A percentile compares a stretch with the other conserved stretches of the same genome.
Evolutionary conservation across 2,329 filamentous ascomycete genomes (phyloP).

Genomic region (Apiospora malaysiana): DNA sequence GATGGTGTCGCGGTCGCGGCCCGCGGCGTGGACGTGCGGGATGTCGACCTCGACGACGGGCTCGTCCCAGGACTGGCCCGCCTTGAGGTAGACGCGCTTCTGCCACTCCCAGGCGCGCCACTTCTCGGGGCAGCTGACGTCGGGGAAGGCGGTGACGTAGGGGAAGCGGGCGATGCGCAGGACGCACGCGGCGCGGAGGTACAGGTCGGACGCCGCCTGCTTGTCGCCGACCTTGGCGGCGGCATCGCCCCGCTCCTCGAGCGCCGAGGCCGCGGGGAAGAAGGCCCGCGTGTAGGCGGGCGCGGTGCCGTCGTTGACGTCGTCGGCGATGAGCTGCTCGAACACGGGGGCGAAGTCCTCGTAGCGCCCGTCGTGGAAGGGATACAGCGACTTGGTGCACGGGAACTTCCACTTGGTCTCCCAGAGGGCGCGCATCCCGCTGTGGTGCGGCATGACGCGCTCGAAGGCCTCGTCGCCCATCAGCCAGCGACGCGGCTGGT

Average conservation of each 20-base stretch:
- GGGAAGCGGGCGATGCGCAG: conserved; percentile 78
- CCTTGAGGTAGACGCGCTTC: conserved; percentile 68
- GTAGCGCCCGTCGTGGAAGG: conserved; percentile 74
- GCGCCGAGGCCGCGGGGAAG: conserved; percentile 63
- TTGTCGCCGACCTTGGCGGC: conserved; percentile 51
- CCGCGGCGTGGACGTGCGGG: conserved; percentile 58
- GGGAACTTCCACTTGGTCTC: conserved; percentile 78
- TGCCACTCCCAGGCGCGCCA: conserved; percentile 69
- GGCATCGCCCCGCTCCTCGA: conserved; percentile 59
- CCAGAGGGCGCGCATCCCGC: conserved; percentile 69
- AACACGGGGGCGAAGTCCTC: conserved; percentile 76
- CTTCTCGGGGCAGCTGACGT: conserved; percentile 53
- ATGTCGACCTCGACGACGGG: conserved; percentile 68
- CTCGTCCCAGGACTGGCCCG: conserved; percentile 56
- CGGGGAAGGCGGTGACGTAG: conserved; percentile 50
- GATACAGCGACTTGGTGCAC: conserved; percentile 68
- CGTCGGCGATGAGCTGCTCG: conserved; percentile 61
- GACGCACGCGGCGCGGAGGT: conserved; percentile 74
- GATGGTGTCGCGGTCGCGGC: conserved; percentile 60
- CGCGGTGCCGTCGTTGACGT: conserved; percentile 70
- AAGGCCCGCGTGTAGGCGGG: conserved; percentile 69
- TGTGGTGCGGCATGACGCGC: conserved; percentile 60
- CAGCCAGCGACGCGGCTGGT: conserved; percentile 40
- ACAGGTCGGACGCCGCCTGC: conserved; percentile 64
- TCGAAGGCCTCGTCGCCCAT: conserved; percentile 52